Conservation (phyloP, 768 basidiomycete species). For the Kwoniella mangroviensis region DNA sequence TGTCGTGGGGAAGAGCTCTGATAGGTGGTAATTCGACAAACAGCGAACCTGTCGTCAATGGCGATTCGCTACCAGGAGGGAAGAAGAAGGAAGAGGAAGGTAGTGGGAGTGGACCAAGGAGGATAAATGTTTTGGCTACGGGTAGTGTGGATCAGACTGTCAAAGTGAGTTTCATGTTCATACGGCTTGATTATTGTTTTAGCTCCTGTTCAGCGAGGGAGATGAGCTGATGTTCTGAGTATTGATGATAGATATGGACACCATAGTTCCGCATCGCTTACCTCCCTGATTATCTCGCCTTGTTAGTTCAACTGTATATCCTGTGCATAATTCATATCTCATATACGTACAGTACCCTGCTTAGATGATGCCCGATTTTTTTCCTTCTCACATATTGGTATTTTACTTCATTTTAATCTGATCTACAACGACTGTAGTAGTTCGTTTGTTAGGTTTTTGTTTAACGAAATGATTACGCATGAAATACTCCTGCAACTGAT, state of each 20-base stretch:
- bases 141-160: constrained; percentile 62
- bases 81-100: constrained; percentile 24
- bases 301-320: neutral
- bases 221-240: neutral
- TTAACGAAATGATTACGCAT: neutral
- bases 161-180: constrained; percentile 51
- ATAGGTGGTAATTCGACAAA: constrained; percentile 38
- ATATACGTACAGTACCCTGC: constrained; percentile 1
- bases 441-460: neutral
- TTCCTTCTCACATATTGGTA: neutral
- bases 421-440: too few relatives aligned
- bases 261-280: neutral
- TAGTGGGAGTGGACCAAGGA: constrained; percentile 50
- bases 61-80: constrained; percentile 1
- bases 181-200: neutral
- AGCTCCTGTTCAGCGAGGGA: too few relatives aligned
- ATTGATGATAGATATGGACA: constrained; percentile 7
- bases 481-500: neutral
- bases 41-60: constrained; percentile 35
- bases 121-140: constrained; percentile 63
- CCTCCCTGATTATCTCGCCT: neutral
- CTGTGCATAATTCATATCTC: constrained; percentile 3
- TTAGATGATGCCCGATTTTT: constrained; percentile 1
- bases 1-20: constrained; percentile 73
- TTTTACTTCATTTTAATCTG: neutral